These are phyloP conservation scores for Moelleriella libera DNA, from an alignment of 2,329 filamentous ascomycete genomes.

Conservation along the genomic window DNA sequence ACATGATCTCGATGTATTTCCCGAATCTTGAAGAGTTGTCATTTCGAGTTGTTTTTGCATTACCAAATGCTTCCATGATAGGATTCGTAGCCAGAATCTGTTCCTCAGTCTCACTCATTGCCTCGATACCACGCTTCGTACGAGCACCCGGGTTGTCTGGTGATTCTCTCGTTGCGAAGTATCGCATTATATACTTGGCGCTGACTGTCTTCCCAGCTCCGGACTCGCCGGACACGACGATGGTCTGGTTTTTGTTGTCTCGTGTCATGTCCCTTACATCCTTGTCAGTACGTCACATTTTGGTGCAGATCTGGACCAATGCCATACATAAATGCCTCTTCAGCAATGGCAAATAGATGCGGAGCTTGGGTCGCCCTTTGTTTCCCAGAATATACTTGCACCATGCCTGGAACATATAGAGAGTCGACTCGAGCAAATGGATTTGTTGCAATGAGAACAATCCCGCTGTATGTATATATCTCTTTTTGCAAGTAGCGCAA, in stretches of 20 bases:
- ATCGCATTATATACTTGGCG: constrained; percentile 99
- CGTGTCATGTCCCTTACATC: constrained; percentile 77
- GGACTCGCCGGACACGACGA: constrained; percentile 98
- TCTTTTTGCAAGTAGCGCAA: constrained; percentile 96
- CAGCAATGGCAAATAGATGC: constrained; percentile 95
- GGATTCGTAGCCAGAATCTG: constrained; percentile 97
- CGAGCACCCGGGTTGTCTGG: constrained; percentile 74
- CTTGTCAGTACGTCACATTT: constrained; percentile 28
- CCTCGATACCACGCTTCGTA: constrained; percentile 57
- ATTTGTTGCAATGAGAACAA: constrained; percentile 96
- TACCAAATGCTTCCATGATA: constrained; percentile 99
- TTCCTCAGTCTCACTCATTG: constrained; percentile 97
- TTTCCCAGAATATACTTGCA: constrained; percentile 97
- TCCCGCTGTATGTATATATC: constrained; percentile 98
- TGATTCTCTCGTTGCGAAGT: constrained; percentile 94
- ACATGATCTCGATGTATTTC: constrained; percentile 99
- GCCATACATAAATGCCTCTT: constrained; percentile 90
- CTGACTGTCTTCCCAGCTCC: constrained; percentile 98
- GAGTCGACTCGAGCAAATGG: constrained; percentile 96
- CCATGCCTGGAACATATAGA: constrained; percentile 96
- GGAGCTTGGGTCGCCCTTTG: constrained; percentile 93
- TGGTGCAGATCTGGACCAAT: background rate
- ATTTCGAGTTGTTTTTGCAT: constrained; percentile 98
- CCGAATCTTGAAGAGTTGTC: constrained; percentile 98
- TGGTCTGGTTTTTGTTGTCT: constrained; percentile 90